phyloP scores from a whole-genome alignment of 1,284 basidiomycete species.

The Mrakiaceae sp. region DNA sequence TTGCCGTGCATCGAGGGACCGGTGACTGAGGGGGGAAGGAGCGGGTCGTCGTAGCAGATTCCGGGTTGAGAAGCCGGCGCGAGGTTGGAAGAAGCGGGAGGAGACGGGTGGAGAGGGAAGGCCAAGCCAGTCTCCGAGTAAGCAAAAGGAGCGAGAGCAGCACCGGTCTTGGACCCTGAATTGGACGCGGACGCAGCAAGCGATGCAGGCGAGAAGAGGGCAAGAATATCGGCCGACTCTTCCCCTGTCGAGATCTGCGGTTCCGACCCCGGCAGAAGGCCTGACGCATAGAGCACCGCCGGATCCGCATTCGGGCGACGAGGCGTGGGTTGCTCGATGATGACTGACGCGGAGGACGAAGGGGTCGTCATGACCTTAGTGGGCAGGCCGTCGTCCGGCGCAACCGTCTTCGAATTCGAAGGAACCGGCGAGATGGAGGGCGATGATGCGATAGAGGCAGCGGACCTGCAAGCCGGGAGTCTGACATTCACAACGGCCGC shows the following conservation, averaged over 20 bases:
- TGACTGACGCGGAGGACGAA: too few species aligned
- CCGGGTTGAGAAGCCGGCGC: background rate
- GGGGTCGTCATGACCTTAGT: too few species aligned
- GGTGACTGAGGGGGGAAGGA: background rate
- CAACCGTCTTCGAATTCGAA: too few species aligned
- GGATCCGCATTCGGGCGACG: too few species aligned
- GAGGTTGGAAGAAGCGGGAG: background rate
- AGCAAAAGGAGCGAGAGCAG: background rate
- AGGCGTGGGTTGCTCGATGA: too few species aligned
- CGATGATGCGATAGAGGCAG: too few species aligned
- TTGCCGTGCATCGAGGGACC: background rate
- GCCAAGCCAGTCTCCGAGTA: background rate
- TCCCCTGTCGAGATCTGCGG: background rate
- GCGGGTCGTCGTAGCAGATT: background rate
- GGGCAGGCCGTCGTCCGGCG: too few species aligned
- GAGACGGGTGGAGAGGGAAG: background rate
- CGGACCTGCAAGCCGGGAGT: too few species aligned
- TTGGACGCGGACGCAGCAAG: background rate
- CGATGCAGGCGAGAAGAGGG: background rate
- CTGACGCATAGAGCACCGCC: too few species aligned
- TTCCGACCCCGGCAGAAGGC: background rate
- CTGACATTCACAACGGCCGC: too few species aligned
- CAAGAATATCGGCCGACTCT: background rate
- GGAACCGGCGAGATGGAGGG: too few species aligned
- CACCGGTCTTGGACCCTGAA: background rate